Conservation (phyloP, 2,329 filamentous ascomycete species). For the Setomelanomma holmii region DNA sequence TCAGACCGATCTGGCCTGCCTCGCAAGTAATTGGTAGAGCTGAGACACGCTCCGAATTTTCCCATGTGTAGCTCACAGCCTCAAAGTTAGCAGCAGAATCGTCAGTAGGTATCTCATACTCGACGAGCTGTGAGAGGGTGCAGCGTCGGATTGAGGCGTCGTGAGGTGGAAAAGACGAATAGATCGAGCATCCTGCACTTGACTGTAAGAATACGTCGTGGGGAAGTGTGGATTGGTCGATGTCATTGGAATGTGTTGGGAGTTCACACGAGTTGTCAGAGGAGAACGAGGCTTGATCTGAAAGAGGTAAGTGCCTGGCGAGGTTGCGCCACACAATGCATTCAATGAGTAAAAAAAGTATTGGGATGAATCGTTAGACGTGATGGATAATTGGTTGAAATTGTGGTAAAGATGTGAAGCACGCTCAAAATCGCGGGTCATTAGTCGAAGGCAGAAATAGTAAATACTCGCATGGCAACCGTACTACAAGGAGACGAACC, state of each 20-base stretch:
- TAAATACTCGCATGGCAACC: background rate
- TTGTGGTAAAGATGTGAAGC: background rate
- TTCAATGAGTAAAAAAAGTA: too few relatives aligned
- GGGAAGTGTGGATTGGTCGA: background rate
- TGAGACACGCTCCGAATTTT: too few relatives aligned
- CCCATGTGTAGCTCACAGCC: slow-evolving; percentile 9
- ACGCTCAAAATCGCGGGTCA: background rate
- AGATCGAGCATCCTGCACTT: background rate
- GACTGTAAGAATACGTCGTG: background rate
- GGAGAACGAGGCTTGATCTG: background rate
- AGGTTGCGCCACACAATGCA: too few relatives aligned
- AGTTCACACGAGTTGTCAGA: background rate
- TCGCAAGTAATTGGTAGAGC: too few relatives aligned
- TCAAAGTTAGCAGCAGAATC: slow-evolving; percentile 3
- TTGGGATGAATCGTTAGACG: too few relatives aligned
- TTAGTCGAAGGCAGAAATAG: slow-evolving; percentile 16
- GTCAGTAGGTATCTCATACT: background rate
- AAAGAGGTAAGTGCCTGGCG: background rate
- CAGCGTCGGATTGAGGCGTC: background rate
- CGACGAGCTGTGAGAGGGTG: background rate
- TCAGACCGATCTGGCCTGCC: too few relatives aligned
- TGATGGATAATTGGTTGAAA: background rate
- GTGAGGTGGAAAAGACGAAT: background rate
- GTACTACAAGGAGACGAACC: background rate
- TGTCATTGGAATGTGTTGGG: background rate